Evolutionary conservation across 306 rosid genomes (phyloP), one percentile per base, ranked within the genome.

Genomic region (Sophora flavescens): DNA sequence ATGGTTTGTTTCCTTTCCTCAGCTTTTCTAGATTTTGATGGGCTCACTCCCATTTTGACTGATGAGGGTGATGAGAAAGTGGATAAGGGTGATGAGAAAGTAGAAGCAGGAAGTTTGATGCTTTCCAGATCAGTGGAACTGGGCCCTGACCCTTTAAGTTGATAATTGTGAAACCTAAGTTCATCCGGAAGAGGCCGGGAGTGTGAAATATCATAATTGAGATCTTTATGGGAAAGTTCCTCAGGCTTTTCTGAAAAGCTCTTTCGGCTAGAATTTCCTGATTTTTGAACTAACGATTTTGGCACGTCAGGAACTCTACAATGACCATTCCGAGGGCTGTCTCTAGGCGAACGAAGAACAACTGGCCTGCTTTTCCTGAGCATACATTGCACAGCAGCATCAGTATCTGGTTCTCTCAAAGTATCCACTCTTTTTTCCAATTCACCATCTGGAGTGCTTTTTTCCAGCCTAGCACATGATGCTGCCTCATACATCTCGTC

Each of bases 341-440:
- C 86, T 63, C 80, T 75, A 2, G 91, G 91, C 79, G 86, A 62
- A 78, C 81, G 84, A 57, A 89, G 86, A 81, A 88, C 93, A 78
- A 72, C 74, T 14, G 89, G 79, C 80, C 87, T 76, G 75, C 73
- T 76, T 82, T 80, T 86, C 77, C 76, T 80, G 38, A 66, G 65
- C 32, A 78, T 63, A 67, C n/a, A 84, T 67, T 54, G 84, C 63
- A 72, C 81, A 78, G 39, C 26, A 42, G 83, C 60, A 59, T 50
- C 65, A 39, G 61, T 59, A 52, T 67, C 72, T 36, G 80, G 83
- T 78, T 81, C 75, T 53, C 48, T 72, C 63, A 76, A 67, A 80
- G 74, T 81, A 51, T 85, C 86, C 56, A 12, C 80, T 83, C 73
- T 85, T 81, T 68, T 83, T 59, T 42, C 82, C 38, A 50, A 42